Evolutionary conservation across 78 protist species (phyloP), one percentile per base, ranked within the genome.

Genomic region (Tieghemostelium lacteum): DNA sequence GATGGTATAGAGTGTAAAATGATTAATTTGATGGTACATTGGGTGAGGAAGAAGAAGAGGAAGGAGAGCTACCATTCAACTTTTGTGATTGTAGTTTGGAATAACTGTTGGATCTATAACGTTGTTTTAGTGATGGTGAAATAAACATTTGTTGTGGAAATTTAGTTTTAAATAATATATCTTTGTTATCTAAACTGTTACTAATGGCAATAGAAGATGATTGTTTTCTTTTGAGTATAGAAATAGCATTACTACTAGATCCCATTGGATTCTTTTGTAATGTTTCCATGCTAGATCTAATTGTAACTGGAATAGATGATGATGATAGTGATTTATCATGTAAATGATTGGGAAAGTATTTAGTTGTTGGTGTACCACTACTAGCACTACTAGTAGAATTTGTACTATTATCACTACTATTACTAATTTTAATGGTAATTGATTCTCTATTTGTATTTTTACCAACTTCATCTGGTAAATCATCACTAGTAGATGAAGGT

Each of bases 101-200:
- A 34, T 72, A 72, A 6, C 50, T 29, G 22, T 55, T 72, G 12
- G 64, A 54, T 54, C 78, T 5, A 52, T 72, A 72, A 17, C 78
- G 61, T 14, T 72, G 49, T 37, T 72, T 72, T 31, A 72, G 64
- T 28, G 62, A 55, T 72, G 78, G 78, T 4, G 78, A 72, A 3
- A 72, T 72, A 33, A 36, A 72, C 3, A 72, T 14, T 36, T 31
- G 64, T 49, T 72, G 78, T 34, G 78, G 78, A 20, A 16, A 72
- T 22, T 33, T 49, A 24, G 42, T 29, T 28, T 64, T 39, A 31
- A 39, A 45, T 2, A 39, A 31, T 7, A 45, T 24, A 45, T 45
- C 52, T 45, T 45, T 45, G 52, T 45, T 45, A 45, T 45, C 52
- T 45, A 45, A 45, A 10, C 52, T 45, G 52, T 10, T 45, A 10